Conservation (phyloP, 768 basidiomycete species). For the Lepiota venenata region DNA sequence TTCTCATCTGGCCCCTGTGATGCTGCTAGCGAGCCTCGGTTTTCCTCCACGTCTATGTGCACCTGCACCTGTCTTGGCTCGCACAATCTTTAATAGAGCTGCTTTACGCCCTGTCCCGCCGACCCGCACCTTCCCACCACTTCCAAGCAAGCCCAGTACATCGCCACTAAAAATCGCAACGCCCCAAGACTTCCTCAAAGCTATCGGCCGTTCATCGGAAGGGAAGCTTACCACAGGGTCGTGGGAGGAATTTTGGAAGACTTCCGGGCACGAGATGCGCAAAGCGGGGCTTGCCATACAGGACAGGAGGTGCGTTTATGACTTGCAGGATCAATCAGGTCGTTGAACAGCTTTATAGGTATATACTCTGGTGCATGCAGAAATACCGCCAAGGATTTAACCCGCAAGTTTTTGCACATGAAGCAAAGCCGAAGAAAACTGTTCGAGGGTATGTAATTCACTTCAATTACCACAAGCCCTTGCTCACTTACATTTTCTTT, state of each 20-base stretch:
- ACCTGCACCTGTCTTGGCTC: constrained; percentile 24
- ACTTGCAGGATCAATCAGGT: neutral
- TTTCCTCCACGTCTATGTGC: constrained; percentile 20
- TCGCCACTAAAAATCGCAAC: constrained; percentile 46
- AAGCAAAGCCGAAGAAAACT: constrained; percentile 67
- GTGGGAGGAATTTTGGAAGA: constrained; percentile 77
- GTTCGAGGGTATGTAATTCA: constrained; percentile 63
- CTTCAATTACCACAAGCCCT: neutral
- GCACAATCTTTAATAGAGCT: constrained; percentile 32
- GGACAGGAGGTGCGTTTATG: constrained; percentile 61
- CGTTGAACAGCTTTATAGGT: constrained; percentile 39
- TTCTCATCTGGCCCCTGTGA: neutral
- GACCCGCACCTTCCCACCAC: constrained; percentile 12
- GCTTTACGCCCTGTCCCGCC: constrained; percentile 30
- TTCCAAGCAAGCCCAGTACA: neutral
- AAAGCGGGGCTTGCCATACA: constrained; percentile 61
- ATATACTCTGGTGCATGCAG: constrained; percentile 83
- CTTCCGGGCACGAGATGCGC: constrained; percentile 54
- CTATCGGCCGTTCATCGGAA: constrained; percentile 68
- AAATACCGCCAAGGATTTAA: constrained; percentile 62
- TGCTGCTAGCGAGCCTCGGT: constrained; percentile 12
- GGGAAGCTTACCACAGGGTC: constrained; percentile 58
- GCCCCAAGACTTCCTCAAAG: constrained; percentile 63
- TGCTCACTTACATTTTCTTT: neutral
- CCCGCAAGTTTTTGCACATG: constrained; percentile 60